Conservation (phyloP, 176 grass and related monocot species). For the Zea luxurians region DNA sequence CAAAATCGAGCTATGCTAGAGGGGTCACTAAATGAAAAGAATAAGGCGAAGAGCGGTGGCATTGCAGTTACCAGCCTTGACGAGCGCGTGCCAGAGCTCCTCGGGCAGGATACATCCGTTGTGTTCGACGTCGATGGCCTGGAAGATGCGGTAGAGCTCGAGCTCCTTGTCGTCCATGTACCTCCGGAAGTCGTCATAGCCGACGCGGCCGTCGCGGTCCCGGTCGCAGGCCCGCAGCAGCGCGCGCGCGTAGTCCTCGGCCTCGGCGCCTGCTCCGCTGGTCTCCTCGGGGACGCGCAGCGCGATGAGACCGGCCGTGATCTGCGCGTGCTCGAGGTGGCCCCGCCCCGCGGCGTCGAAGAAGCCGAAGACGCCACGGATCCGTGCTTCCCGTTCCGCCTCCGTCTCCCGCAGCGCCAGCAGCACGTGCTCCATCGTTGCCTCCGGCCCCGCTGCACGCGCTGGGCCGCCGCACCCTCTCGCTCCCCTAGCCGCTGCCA, state of each 20-base stretch:
- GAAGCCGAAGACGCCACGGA: constrained; percentile 72
- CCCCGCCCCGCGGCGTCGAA: constrained; percentile 68
- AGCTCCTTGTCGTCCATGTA: constrained; percentile 93
- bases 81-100: constrained; percentile 82
- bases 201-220: constrained; percentile 67
- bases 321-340: constrained; percentile 68
- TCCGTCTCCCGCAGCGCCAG: constrained; percentile 75
- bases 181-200: constrained; percentile 69
- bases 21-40: background rate
- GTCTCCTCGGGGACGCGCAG: constrained; percentile 49
- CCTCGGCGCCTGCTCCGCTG: constrained; percentile 17
- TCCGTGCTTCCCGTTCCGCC: constrained; percentile 71
- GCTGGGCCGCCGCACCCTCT: constrained; percentile 50
- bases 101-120: constrained; percentile 88
- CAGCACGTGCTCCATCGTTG: constrained; percentile 72
- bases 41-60: background rate
- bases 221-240: constrained; percentile 71
- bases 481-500: background rate
- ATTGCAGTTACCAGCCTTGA: constrained; percentile 76
- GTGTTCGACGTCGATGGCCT: constrained; percentile 93
- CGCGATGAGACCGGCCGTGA: constrained; percentile 57
- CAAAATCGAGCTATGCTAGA: background rate
- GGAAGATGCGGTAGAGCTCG: constrained; percentile 85
- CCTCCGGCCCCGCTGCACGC: constrained; percentile 31
- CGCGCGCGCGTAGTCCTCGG: constrained; percentile 65